These are phyloP conservation scores for Papilionanthe hybrid DNA, from an alignment of 116 monocot genomes.

Conservation along the genomic window DNA sequence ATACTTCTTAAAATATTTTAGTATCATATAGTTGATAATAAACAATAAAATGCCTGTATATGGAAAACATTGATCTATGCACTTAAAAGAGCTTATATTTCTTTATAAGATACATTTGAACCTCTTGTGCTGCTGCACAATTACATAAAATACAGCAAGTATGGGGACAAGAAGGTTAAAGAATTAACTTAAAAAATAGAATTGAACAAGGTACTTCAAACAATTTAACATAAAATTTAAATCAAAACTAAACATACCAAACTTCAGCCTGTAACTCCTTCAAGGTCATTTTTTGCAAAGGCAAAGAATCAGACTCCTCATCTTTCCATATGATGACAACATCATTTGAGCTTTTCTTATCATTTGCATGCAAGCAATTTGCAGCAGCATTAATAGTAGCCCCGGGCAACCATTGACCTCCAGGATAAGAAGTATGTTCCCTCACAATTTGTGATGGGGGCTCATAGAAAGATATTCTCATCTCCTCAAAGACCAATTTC, in stretches of 20 bases:
- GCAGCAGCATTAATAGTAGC: conserved; percentile 72
- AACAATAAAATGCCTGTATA: not conserved
- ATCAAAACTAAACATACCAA: conserved; percentile 46
- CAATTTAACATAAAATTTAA: not conserved
- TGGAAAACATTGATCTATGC: not conserved
- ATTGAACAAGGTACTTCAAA: not conserved
- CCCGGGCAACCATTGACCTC: conserved; percentile 76
- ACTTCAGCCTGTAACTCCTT: conserved; percentile 67
- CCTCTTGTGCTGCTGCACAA: not conserved
- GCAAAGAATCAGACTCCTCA: conserved; percentile 68
- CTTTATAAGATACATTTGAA: not conserved
- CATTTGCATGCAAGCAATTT: conserved; percentile 66
- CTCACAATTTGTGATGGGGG: conserved; percentile 62
- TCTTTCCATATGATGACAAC: conserved; percentile 74
- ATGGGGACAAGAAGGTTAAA: not conserved
- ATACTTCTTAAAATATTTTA: not conserved
- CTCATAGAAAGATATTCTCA: conserved; percentile 59
- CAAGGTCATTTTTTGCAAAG: conserved; percentile 59
- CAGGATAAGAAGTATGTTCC: conserved; percentile 58
- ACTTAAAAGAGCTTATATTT: not conserved
- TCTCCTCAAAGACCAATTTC: conserved; percentile 78
- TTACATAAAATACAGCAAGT: not conserved
- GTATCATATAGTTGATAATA: not conserved
- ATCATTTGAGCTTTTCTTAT: conserved; percentile 57
- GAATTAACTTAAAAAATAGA: conserved; percentile 1